Conservation (phyloP, 768 basidiomycete genomes). For the Boletus subcaerulescens region DNA sequence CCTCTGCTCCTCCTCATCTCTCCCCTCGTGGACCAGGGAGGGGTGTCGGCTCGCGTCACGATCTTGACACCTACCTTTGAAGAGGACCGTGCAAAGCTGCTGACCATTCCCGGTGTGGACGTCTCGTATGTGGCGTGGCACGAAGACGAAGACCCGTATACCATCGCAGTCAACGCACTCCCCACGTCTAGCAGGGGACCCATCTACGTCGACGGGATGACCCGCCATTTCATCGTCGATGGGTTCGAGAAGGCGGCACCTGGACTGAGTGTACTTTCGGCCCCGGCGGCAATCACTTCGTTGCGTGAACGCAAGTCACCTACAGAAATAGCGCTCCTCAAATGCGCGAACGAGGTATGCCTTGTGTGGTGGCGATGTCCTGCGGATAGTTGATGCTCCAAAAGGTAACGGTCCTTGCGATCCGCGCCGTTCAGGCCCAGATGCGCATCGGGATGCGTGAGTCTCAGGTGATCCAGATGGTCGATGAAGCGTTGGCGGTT, state of each 20-base stretch:
- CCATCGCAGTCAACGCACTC: slow-evolving; percentile 38
- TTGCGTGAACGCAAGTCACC: slow-evolving; percentile 73
- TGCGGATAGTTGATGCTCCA: background rate
- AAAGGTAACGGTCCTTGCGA: slow-evolving; percentile 75
- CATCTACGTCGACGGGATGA: slow-evolving; percentile 60
- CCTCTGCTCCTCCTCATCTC: slow-evolving; percentile 69
- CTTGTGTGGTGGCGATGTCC: background rate
- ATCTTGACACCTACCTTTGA: slow-evolving; percentile 81
- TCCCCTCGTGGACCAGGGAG: slow-evolving; percentile 31
- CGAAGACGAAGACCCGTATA: slow-evolving; percentile 68
- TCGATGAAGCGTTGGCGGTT: slow-evolving; percentile 49
- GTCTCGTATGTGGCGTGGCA: slow-evolving; percentile 56
- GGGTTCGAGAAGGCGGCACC: slow-evolving; percentile 50
- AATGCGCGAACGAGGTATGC: slow-evolving; percentile 75
- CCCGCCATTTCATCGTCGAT: slow-evolving; percentile 62
- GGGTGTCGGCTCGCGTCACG: slow-evolving; percentile 44
- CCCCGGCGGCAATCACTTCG: slow-evolving; percentile 52
- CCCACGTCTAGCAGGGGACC: slow-evolving; percentile 27
- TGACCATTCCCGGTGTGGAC: slow-evolving; percentile 48
- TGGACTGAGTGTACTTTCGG: slow-evolving; percentile 41
- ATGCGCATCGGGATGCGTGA: slow-evolving; percentile 74
- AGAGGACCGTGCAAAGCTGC: slow-evolving; percentile 59
- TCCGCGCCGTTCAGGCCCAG: slow-evolving; percentile 57
- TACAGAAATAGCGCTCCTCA: slow-evolving; percentile 67
- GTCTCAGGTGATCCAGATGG: slow-evolving; percentile 60